A percentile compares a stretch with the other conserved stretches of the same genome.
phyloP scores from a whole-genome alignment of 169 alveolate species.

The Cryptosporidium tyzzeri region DNA sequence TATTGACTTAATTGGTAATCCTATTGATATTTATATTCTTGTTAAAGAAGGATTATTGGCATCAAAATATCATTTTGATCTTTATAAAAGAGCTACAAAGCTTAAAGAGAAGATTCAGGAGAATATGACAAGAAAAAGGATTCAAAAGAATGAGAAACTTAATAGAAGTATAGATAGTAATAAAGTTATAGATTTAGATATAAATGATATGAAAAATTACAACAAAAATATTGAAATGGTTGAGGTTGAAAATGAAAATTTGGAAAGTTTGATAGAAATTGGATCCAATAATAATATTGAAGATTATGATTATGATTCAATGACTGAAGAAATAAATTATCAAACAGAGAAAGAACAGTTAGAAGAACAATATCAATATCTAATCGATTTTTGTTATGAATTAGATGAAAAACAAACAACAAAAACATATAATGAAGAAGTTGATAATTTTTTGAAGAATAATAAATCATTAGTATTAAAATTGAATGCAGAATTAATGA shows the following conservation, averaged over 20 bases:
- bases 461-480: slow-evolving; percentile 37
- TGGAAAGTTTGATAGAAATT: not conserved
- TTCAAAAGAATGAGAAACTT: not conserved
- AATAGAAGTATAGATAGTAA: not conserved
- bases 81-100: slow-evolving; percentile 33
- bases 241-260: not conserved
- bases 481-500: slow-evolving; percentile 48
- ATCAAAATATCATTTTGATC: slow-evolving; percentile 42
- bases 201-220: not conserved
- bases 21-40: slow-evolving; percentile 50
- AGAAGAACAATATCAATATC: slow-evolving; percentile 3
- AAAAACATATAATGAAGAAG: slow-evolving; percentile 24
- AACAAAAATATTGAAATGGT: not conserved
- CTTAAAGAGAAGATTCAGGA: slow-evolving; percentile 41
- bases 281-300: too few relatives aligned
- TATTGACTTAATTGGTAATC: slow-evolving; percentile 56
- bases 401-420: slow-evolving; percentile 1
- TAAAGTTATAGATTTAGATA: not conserved
- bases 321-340: not conserved
- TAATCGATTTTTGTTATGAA: slow-evolving; percentile 16
- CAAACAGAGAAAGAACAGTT: not conserved
- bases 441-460: slow-evolving; percentile 11
- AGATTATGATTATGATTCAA: not conserved
- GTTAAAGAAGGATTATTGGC: slow-evolving; percentile 59
- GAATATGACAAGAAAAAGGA: slow-evolving; percentile 10